Base-by-base conservation (phyloP, 2,329 filamentous ascomycete species). In the Apiospora aurea region DNA sequence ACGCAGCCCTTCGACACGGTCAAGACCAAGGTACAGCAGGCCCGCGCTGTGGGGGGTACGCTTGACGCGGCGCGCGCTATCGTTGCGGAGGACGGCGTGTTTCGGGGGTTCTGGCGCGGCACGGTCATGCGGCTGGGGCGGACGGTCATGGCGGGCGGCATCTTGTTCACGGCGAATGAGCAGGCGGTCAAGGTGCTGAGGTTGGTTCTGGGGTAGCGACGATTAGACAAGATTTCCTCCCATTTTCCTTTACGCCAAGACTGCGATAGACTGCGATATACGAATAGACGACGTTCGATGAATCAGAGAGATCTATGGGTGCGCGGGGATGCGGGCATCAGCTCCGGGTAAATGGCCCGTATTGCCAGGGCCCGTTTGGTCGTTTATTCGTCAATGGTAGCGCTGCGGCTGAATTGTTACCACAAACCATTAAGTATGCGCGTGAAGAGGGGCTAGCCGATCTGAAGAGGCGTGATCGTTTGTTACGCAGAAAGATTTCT, bases 91-190 rank as follows among this genome's bases (percentile, higher is more conserved):
- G 87, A 89, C 75, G 90, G 90, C 0, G 73, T 91, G 2, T 83
- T 82, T 47, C 69, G 75, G 24, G 89, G 88, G 0, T 88, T 92
- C 73, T 92, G 90, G 90, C 87, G 87, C 67, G 90, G 90, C 0
- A 92, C 89, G 16, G 88, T 88, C 0, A 92, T 92, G 90, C 82
- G 90, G 64, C 77, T 92, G 26, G 89, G 90, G 0, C 78, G 90
- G 70, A 88, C 89, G 6, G 84, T 92, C 0, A 84, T 91, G 74
- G 77, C 79, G 1, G 79, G 79, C 16, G 79, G 79, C 6, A 80
- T 81, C n/a, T 64, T 81, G 66, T 81, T 80, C 49, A 78, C 77
- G 29, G 78, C 79, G 29, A 80, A 81, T 47, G 79, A 81, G 73
- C 77, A 81, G 74, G 79, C 78, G 57, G 71, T 76, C 13, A 78